Evolutionary conservation across 371 early-diverging fungal species (phyloP).

Genomic region (Nematocida ausubeli): DNA sequence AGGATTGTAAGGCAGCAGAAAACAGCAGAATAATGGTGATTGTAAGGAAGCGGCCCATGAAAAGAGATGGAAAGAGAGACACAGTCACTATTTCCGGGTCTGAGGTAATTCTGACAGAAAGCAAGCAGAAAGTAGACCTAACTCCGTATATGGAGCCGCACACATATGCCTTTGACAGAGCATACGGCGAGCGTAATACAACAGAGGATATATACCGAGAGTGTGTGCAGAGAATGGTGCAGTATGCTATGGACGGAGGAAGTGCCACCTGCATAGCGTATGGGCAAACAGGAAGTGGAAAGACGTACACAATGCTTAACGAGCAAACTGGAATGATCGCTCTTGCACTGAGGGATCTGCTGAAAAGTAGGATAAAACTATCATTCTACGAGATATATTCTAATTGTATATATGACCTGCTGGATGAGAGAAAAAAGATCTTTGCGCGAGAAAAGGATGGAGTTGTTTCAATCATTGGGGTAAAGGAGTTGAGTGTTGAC

Average conservation of each 20-base stretch:
- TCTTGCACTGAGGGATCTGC: conserved; percentile 74
- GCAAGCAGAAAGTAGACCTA: conserved; percentile 76
- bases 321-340: conserved; percentile 72
- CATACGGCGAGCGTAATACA: conserved; percentile 75
- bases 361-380: conserved; percentile 78
- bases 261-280: conserved; percentile 77
- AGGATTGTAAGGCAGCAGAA: neutral
- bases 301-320: conserved; percentile 85
- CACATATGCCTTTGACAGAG: conserved; percentile 86
- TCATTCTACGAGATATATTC: conserved; percentile 86
- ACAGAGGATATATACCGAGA: conserved; percentile 81
- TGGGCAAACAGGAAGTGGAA: conserved; percentile 95
- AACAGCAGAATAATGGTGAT: conserved; percentile 54
- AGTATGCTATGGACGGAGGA: conserved; percentile 83
- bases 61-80: conserved; percentile 39
- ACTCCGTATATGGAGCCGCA: conserved; percentile 85
- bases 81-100: conserved; percentile 26
- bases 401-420: conserved; percentile 77
- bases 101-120: conserved; percentile 60
- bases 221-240: conserved; percentile 82
- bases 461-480: conserved; percentile 53
- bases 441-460: conserved; percentile 56
- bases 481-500: conserved; percentile 69
- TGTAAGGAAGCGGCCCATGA: conserved; percentile 61
- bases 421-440: conserved; percentile 69